Percentiles rank a stretch among this genome's conserved stretches.
Conservation (phyloP, 2,329 filamentous ascomycete species). For the Sporothrix pseudoabietina region DNA sequence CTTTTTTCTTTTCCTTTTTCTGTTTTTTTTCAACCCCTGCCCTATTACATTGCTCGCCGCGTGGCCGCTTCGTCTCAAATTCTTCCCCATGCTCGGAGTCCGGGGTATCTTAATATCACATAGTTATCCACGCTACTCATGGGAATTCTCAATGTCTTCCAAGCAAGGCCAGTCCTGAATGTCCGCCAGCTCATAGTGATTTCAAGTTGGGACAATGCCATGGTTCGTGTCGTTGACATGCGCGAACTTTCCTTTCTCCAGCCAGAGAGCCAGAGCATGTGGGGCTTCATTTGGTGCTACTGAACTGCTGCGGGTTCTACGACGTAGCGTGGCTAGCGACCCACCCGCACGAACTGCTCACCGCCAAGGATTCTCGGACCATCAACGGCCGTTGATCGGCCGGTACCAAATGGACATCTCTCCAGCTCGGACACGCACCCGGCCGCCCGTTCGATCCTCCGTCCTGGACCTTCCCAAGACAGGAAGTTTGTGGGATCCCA, state of each 20-base stretch:
- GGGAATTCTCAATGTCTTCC: not conserved
- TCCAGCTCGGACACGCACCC: not conserved
- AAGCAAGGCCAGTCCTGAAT: not conserved
- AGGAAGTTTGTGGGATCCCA: not conserved
- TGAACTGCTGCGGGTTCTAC: not conserved
- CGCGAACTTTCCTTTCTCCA: not conserved
- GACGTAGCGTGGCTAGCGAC: not conserved
- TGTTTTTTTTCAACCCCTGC: not conserved
- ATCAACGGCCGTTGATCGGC: constrained; percentile 17
- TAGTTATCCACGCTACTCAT: too few relatives aligned
- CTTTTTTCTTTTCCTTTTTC: too few relatives aligned
- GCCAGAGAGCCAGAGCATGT: not conserved
- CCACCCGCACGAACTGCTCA: not conserved
- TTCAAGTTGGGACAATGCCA: too few relatives aligned
- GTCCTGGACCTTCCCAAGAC: not conserved
- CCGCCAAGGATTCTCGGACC: not conserved
- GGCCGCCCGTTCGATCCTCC: not conserved
- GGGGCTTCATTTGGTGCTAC: not conserved
- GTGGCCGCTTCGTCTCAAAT: not conserved
- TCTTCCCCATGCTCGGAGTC: not conserved
- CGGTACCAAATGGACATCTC: not conserved
- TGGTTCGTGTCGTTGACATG: not conserved
- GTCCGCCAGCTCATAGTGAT: too few relatives aligned
- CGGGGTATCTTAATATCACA: not conserved
- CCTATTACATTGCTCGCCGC: not conserved